Evolutionary conservation across 140 eudicot species (phyloP).

Genomic region (Oenanthe javanica): DNA sequence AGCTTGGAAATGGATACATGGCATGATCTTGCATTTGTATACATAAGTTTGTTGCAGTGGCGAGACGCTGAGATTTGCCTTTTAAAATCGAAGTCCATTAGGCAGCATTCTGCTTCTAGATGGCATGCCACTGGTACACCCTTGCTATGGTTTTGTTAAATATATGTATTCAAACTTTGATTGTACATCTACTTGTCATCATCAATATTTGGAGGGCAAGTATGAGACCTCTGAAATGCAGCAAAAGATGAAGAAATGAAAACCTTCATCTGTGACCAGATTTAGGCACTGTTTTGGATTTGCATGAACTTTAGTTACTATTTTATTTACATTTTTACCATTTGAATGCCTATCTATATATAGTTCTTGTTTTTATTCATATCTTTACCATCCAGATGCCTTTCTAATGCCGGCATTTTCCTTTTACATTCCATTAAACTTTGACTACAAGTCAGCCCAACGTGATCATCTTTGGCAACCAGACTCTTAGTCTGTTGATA

Average conservation of each 20-base stretch:
- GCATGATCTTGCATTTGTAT: slow-evolving; percentile 78
- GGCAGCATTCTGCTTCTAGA: slow-evolving; percentile 52
- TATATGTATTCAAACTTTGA: not conserved
- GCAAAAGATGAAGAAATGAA: not conserved
- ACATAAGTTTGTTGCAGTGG: slow-evolving; percentile 62
- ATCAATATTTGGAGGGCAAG: not conserved
- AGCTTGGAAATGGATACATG: slow-evolving; percentile 69
- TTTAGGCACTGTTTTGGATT: not conserved
- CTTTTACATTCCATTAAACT: not conserved
- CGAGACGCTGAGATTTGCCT: slow-evolving; percentile 75
- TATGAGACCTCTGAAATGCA: not conserved
- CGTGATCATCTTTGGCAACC: not conserved
- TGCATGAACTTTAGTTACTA: not conserved
- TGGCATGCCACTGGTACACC: slow-evolving; percentile 67
- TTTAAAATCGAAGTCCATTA: slow-evolving; percentile 52
- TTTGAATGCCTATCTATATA: not conserved
- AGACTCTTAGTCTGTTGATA: not conserved
- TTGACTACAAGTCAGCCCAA: not conserved
- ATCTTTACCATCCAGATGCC: not conserved
- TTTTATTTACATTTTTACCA: not conserved
- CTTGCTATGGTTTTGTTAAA: not conserved
- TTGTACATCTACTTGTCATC: not conserved
- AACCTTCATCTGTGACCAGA: not conserved
- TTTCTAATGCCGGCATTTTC: not conserved
- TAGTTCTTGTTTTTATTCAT: not conserved